Percentiles rank a stretch among this genome's conserved stretches.
Conservation (phyloP, 768 basidiomycete genomes). For the Suillus clintonianus region DNA sequence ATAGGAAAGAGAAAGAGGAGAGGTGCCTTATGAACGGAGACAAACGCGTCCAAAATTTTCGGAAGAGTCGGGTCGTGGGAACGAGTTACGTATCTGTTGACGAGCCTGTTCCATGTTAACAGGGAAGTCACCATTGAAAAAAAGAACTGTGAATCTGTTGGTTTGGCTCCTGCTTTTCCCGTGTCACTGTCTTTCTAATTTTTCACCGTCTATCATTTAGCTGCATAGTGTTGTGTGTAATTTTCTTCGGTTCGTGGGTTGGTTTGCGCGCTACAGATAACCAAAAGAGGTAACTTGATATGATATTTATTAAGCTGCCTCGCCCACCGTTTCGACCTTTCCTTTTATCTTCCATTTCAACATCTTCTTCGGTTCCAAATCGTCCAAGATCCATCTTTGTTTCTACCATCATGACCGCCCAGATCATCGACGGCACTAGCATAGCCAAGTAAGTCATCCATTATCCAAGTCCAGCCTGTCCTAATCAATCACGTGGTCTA, state of each 20-base stretch:
- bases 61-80: conserved; percentile 4
- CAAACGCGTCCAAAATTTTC: conserved; percentile 11
- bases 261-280: not conserved
- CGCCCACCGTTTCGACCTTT: not conserved
- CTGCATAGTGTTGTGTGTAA: conserved; percentile 3
- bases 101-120: not conserved
- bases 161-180: not conserved
- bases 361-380: conserved; percentile 1
- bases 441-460: conserved; percentile 71
- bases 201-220: conserved; percentile 5
- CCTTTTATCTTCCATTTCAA: conserved; percentile 8
- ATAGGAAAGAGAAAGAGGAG: not conserved
- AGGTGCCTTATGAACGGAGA: conserved; percentile 1
- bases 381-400: conserved; percentile 2
- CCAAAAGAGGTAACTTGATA: conserved; percentile 9
- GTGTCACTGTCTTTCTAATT: not conserved
- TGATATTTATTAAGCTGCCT: conserved; percentile 6
- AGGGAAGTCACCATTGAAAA: not conserved
- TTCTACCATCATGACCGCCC: conserved; percentile 42
- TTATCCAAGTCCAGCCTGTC: conserved; percentile 1
- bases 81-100: conserved; percentile 21
- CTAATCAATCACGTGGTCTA: conserved; percentile 34
- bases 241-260: not conserved
- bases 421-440: conserved; percentile 80
- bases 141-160: not conserved